Base-by-base conservation (phyloP, 768 basidiomycete genomes). In the Steccherinum ochraceum region DNA sequence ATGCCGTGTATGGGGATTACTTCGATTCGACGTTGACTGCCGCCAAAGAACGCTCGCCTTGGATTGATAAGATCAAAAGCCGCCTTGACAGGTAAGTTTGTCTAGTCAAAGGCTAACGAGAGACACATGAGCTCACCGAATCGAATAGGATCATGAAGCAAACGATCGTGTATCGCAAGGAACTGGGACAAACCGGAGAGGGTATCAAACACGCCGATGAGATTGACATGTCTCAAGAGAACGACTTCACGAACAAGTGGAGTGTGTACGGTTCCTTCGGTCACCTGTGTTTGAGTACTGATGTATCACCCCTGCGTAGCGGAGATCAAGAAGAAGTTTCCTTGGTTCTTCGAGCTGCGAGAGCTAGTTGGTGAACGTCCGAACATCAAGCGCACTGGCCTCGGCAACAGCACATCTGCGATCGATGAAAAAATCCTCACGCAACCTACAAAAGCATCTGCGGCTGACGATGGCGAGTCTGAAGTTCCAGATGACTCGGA, bases 361-460 rank as follows among this genome's bases (percentile, higher is more conserved):
- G 40, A 44, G 41, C 48, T 63, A 12, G 62, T 61, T 30, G 52
- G 46, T 4, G 48, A 54, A 35, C 55, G 53, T 1, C 61, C 56
- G 18, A 63, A 60, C 46, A 24, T 53, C 12, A 45, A 50, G 21
- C 58, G 48, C 23, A 46, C 48, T 1, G 51, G 49, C n/a, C 45
- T 63, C 5, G 58, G 60, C 3, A 58, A 62, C 40, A 54, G 45
- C 23, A 21, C 43, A 12, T 46, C 13, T 5, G 45, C 20, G 12
- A 19, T 46, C 16, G 45, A 47, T 39, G 11, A 11, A 39, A 11
- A 11, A 39, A n/a, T 39, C 35, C 35, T 39, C 35, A 39, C 11
- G n/a, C n/a, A n/a, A n/a, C n/a, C n/a, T n/a, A n/a, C n/a, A n/a
- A n/a, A n/a, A n/a, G n/a, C n/a, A n/a, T n/a, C n/a, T n/a, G n/a